A percentile compares a stretch with the other conserved stretches of the same genome.
Conservation (phyloP, 805 yeast species). For the Saitoella complicata region DNA sequence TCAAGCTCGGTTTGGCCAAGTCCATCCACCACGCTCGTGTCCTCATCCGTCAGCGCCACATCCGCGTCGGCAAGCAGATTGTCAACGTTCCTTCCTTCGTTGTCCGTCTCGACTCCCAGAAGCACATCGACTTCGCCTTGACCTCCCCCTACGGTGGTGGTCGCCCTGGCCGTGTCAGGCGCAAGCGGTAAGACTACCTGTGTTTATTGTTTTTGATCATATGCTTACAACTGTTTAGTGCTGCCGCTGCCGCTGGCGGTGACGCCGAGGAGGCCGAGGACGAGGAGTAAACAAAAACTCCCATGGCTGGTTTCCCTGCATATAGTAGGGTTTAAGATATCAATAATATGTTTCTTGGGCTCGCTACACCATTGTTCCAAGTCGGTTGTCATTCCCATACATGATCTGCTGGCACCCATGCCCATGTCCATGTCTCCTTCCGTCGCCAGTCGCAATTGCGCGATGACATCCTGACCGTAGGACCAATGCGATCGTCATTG, state of each 20-base stretch:
- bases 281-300: conserved; percentile 26
- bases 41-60: conserved; percentile 96
- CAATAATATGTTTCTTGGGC: too few relatives aligned
- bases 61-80: conserved; percentile 99
- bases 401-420: too few relatives aligned
- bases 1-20: conserved; percentile 98
- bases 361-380: too few relatives aligned
- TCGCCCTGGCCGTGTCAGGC: conserved; percentile 99
- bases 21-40: conserved; percentile 99
- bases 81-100: conserved; percentile 98
- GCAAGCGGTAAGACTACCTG: conserved; percentile 30
- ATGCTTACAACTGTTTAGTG: conserved; percentile 11
- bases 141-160: conserved; percentile 99
- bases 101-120: conserved; percentile 99
- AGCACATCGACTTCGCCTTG: conserved; percentile 98
- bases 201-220: too few relatives aligned
- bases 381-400: too few relatives aligned
- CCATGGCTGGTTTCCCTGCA: conserved; percentile 1
- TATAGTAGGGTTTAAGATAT: too few relatives aligned
- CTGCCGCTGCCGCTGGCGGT: conserved; percentile 47
- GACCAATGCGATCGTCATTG: too few relatives aligned
- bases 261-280: conserved; percentile 61
- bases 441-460: too few relatives aligned
- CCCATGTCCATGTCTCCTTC: too few relatives aligned
- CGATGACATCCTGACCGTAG: too few relatives aligned